A percentile compares a stretch with the other conserved stretches of the same genome.
Evolutionary conservation across 2,329 filamentous ascomycete species (phyloP).

Genomic region (Clarireedia hainanense): DNA sequence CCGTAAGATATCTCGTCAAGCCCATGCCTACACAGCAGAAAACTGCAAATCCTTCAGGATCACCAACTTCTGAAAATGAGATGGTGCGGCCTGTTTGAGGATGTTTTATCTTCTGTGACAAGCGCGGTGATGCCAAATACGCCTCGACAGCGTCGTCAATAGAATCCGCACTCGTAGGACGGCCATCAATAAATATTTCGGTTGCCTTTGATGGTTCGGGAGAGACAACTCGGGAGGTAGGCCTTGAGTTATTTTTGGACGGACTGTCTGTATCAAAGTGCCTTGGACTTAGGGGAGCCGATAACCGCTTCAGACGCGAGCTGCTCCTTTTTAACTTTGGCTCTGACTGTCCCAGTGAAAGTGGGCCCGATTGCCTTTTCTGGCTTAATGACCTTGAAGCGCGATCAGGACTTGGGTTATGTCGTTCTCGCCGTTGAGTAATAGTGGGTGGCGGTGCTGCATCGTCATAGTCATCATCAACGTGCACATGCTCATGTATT

Average conservation of each 20-base stretch:
- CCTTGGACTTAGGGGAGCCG: conserved; percentile 36
- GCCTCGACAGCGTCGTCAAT: conserved; percentile 81
- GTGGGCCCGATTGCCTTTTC: conserved; percentile 39
- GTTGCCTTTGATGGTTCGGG: conserved; percentile 21
- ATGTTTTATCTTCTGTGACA: conserved; percentile 83
- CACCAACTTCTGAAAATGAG: conserved; percentile 93
- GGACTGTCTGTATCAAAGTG: conserved; percentile 26
- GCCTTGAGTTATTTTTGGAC: conserved; percentile 33
- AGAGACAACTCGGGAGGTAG: conserved; percentile 22
- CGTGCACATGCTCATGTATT: conserved; percentile 11
- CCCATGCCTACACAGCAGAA: conserved; percentile 99
- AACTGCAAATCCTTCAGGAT: conserved; percentile 82
- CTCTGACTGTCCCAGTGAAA: conserved; percentile 35
- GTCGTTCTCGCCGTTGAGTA: conserved; percentile 46
- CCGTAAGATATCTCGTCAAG: conserved; percentile 87
- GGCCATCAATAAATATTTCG: conserved; percentile 49
- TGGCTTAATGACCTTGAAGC: conserved; percentile 20
- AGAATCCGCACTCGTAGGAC: conserved; percentile 73
- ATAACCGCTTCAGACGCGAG: conserved; percentile 51
- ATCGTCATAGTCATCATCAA: conserved; percentile 39
- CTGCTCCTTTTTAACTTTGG: conserved; percentile 44
- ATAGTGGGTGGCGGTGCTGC: conserved; percentile 64
- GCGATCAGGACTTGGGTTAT: conserved; percentile 33
- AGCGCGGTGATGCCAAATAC: conserved; percentile 72
- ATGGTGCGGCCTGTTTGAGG: conserved; percentile 81